Evolutionary conservation across 208 protist species (phyloP).

Genomic region (Trypanosoma melophagium): DNA sequence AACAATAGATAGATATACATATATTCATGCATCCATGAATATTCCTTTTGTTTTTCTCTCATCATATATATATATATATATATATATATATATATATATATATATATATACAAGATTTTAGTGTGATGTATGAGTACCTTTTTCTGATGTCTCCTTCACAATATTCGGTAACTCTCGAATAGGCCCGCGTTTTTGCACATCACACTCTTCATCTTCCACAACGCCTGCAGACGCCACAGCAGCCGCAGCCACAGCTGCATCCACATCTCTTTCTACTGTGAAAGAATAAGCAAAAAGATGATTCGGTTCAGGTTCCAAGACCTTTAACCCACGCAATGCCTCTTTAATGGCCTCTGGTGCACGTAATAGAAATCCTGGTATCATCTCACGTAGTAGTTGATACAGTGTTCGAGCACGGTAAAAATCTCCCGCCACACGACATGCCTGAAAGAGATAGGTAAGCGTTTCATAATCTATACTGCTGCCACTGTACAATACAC

Average conservation of each 20-base stretch:
- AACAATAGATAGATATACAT: too few species aligned
- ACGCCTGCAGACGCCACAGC: slow-evolving; percentile 13
- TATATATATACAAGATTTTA: slow-evolving; percentile 1
- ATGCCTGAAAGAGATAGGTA: slow-evolving; percentile 71
- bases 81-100: too few species aligned
- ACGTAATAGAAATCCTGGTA: slow-evolving; percentile 78
- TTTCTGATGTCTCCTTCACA: background rate
- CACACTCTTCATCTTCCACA: slow-evolving; percentile 12
- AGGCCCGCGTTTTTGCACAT: slow-evolving; percentile 8
- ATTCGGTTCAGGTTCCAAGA: slow-evolving; percentile 46
- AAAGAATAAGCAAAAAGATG: slow-evolving; percentile 47
- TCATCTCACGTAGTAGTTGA: slow-evolving; percentile 70
- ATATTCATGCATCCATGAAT: too few species aligned
- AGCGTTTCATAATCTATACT: slow-evolving; percentile 75
- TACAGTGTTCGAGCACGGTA: slow-evolving; percentile 75
- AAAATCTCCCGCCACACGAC: slow-evolving; percentile 72
- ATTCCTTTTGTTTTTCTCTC: too few species aligned
- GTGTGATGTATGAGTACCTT: background rate
- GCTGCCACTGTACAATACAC: slow-evolving; percentile 78
- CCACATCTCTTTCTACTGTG: background rate
- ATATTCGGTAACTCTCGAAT: slow-evolving; percentile 25
- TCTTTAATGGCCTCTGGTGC: slow-evolving; percentile 50
- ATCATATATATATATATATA: too few species aligned
- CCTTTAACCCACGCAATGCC: slow-evolving; percentile 57
- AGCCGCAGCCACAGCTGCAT: background rate